Conservation (phyloP, 1,284 basidiomycete genomes). For the Ganoderma leucocontextum region DNA sequence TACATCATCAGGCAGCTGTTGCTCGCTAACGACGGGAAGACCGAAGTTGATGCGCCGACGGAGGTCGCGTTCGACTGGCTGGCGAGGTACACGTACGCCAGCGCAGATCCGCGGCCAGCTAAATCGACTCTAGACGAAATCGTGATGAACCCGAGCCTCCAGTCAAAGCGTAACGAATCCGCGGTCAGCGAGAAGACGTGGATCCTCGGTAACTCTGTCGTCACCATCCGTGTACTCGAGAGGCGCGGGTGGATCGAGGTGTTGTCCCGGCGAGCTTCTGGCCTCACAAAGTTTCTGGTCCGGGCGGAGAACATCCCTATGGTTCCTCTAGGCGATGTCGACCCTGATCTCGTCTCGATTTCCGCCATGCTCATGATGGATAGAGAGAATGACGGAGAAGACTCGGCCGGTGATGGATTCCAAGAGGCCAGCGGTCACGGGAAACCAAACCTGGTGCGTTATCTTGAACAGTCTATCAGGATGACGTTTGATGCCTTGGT, state of each 20-base stretch:
- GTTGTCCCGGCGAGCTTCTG: constrained; percentile 87
- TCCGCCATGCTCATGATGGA: constrained; percentile 82
- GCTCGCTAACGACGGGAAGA: constrained; percentile 85
- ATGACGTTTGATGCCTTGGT: constrained; percentile 31
- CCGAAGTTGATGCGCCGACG: constrained; percentile 86
- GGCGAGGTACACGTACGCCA: constrained; percentile 93
- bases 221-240: constrained; percentile 83
- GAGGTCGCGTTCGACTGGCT: constrained; percentile 99
- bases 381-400: constrained; percentile 42
- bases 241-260: constrained; percentile 93
- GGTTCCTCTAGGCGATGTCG: constrained; percentile 82
- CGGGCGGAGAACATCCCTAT: constrained; percentile 91
- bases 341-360: constrained; percentile 78
- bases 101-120: constrained; percentile 91
- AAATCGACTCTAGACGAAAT: constrained; percentile 83
- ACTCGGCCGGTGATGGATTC: constrained; percentile 19
- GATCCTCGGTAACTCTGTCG: constrained; percentile 87
- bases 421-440: constrained; percentile 7
- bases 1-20: constrained; percentile 91
- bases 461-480: neutral
- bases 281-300: constrained; percentile 88
- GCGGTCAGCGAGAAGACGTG: constrained; percentile 77
- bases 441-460: constrained; percentile 25
- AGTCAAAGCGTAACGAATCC: constrained; percentile 47
- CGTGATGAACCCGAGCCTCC: constrained; percentile 59